Conservation (phyloP, 495 filamentous ascomycete species). For the Hyaloscypha bicolor region DNA sequence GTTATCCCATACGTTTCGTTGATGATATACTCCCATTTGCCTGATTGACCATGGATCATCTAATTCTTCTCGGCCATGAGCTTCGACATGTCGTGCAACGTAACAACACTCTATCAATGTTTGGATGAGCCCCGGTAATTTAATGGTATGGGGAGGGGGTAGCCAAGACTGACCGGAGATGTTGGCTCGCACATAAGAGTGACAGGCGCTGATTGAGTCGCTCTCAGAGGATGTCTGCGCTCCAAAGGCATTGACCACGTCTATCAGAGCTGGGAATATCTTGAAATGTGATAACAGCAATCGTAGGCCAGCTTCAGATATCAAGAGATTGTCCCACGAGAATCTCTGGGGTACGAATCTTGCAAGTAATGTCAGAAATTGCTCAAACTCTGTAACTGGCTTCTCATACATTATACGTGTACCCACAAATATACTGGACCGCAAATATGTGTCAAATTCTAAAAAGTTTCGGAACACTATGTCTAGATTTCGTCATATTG, state of each 20-base stretch:
- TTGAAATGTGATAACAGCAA: neutral
- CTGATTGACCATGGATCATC: neutral
- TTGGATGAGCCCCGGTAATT: neutral
- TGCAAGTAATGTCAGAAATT: neutral
- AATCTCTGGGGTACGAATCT: neutral
- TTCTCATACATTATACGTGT: constrained; percentile 3
- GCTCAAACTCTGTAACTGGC: neutral
- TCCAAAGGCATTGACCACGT: neutral
- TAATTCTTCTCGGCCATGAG: neutral
- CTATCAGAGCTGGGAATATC: neutral
- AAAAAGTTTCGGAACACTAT: neutral
- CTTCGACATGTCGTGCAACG: neutral
- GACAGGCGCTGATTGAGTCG: constrained; percentile 1
- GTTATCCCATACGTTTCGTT: neutral
- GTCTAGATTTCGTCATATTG: neutral
- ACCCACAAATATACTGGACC: neutral
- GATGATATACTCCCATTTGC: constrained; percentile 1
- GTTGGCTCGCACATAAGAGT: neutral
- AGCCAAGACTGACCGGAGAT: neutral
- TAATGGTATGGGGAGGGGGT: neutral
- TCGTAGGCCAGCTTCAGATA: neutral
- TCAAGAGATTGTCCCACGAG: neutral
- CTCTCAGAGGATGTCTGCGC: neutral
- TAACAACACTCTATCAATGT: neutral
- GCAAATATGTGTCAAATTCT: neutral